Percentiles rank a stretch among this genome's conserved stretches.
Conservation (phyloP, 352 stramenopile species). For the Globisporangium cederbergense region DNA sequence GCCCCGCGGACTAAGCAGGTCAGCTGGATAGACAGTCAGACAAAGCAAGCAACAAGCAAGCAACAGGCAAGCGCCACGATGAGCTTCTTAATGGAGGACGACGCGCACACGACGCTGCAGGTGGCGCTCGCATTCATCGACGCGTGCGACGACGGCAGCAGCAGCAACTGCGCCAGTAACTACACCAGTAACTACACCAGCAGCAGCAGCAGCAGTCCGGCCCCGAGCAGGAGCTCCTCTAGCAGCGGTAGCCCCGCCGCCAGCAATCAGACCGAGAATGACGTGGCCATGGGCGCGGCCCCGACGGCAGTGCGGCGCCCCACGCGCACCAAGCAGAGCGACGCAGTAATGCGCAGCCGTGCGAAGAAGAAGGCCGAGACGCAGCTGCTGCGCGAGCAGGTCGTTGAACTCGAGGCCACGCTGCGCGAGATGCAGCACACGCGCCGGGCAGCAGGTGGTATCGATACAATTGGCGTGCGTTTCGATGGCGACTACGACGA, state of each 20-base stretch:
- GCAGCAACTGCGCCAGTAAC: conserved; percentile 2
- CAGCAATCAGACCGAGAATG: neutral
- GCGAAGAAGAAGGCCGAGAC: conserved; percentile 10
- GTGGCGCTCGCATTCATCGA: conserved; percentile 15
- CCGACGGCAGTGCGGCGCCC: neutral
- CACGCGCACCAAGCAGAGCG: neutral
- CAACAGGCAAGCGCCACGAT: neutral
- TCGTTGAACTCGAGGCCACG: neutral
- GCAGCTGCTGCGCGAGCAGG: neutral
- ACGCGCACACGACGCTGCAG: conserved; percentile 5
- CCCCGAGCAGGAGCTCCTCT: neutral
- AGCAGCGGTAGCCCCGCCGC: neutral
- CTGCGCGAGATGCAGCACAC: conserved; percentile 5
- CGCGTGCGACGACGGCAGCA: conserved; percentile 21
- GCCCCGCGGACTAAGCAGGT: too few species aligned
- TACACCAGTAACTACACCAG: neutral
- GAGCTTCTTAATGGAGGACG: conserved; percentile 10
- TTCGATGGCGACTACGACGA: neutral
- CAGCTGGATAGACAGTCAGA: too few species aligned
- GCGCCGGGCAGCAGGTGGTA: neutral
- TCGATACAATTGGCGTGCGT: neutral
- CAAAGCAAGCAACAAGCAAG: neutral
- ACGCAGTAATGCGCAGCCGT: conserved; percentile 7
- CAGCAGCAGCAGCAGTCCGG: neutral
- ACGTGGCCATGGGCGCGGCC: neutral